Evolutionary conservation across 2,329 filamentous ascomycete genomes (phyloP), one percentile per base, ranked within the genome.

Genomic region (Phoma sp.): DNA sequence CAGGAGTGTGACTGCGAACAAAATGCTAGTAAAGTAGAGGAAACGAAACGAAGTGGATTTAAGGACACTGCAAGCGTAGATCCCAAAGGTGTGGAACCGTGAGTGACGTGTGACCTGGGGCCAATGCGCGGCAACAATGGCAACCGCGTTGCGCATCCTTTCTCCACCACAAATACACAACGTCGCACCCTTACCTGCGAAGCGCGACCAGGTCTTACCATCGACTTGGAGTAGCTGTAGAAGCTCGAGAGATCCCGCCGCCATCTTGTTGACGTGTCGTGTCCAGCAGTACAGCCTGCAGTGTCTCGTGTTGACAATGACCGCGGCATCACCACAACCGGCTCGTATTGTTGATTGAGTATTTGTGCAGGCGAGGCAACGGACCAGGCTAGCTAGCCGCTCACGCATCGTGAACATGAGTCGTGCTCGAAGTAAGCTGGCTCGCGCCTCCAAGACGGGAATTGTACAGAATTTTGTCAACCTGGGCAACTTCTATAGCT

Each of bases 11-110:
- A 15, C 13, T 31, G 27, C 37, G 37, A 19, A 17, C 22, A 22
- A 38, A 17, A 17, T 43, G 25, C 33, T 19, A 33, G 31, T 27
- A 10, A 29, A 43, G 29, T 38, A 36, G 29, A 51, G 17, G 15
- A 27, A 24, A 12, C 43, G 24, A 53, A 51, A 40, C 35, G 60
- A 63, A 47, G 62, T 65, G 58, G 41, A 51, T 54, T 67, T 65
- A 62, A 67, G 47, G 53, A 45, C 22, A 51, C 46, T 19, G 46
- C 46, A 38, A 50, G 32, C 51, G 52, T 51, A 51, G 52, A 55
- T 51, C 52, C 52, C 46, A 51, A 24, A 22, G 12, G 32, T 46
- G 52, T 51, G 52, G 52, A 55, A 43, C 46, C 52, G 29, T 29
- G 41, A 21, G 41, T 51, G 40, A 46, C 52, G 37, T 43, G 44